These are phyloP conservation scores for Chamaecrista fasciculata DNA, from an alignment of 306 rosid genomes.

Conservation along the genomic window DNA sequence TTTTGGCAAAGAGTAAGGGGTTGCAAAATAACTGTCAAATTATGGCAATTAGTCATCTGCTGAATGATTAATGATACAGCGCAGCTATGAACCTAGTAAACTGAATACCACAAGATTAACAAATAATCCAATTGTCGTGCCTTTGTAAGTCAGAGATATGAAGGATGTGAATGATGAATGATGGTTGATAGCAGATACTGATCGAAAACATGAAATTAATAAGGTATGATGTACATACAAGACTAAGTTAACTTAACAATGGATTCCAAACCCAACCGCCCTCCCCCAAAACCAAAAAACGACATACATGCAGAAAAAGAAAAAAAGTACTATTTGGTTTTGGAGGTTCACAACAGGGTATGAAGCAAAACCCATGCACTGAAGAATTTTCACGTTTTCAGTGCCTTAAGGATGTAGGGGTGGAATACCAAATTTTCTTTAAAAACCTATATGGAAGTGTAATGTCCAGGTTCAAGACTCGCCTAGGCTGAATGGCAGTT, in stretches of 20 bases:
- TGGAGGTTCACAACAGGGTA: background rate
- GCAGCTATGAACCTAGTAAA: constrained; percentile 10
- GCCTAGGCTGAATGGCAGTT: background rate
- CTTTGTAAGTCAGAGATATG: background rate
- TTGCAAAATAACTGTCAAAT: constrained; percentile 74
- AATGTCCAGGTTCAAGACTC: background rate
- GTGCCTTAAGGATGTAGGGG: constrained; percentile 3
- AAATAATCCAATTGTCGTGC: constrained; percentile 6
- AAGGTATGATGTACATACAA: background rate
- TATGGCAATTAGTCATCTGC: constrained; percentile 25
- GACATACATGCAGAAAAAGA: too few relatives aligned
- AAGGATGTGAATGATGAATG: constrained; percentile 4
- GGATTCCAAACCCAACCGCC: background rate
- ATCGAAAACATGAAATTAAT: background rate
- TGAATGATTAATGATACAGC: constrained; percentile 27
- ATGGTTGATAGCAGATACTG: background rate
- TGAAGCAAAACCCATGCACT: background rate
- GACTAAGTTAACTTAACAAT: background rate
- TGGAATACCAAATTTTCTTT: constrained; percentile 2
- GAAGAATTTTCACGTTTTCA: background rate
- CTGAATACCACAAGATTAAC: constrained; percentile 5
- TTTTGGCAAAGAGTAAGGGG: constrained; percentile 86
- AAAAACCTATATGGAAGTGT: background rate
- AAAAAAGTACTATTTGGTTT: background rate
- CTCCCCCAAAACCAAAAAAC: background rate